phyloP scores from a whole-genome alignment of 2,329 filamentous ascomycete genomes.

The Exserohilum turcica region DNA sequence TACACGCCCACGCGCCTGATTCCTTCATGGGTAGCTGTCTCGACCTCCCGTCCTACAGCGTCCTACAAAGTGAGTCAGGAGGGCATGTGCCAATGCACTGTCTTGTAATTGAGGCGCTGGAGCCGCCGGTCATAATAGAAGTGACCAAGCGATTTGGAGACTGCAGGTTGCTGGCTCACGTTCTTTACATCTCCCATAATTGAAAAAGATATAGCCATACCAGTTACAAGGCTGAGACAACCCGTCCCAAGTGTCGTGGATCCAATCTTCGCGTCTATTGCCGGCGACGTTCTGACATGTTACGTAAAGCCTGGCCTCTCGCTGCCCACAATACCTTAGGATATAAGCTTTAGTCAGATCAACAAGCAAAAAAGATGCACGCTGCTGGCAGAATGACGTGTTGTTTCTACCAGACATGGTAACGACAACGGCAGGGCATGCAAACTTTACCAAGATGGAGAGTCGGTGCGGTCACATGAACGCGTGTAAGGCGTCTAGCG shows the following conservation, averaged over 20 bases:
- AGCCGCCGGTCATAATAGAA: not conserved
- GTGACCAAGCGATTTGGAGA: not conserved
- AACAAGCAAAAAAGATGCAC: not conserved
- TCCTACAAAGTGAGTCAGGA: not conserved
- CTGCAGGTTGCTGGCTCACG: no score
- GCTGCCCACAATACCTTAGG: not conserved
- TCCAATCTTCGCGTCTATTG: not conserved
- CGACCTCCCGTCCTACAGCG: not conserved
- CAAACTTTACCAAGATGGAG: conserved; percentile 1
- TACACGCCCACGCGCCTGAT: no score
- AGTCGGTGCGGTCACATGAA: conserved; percentile 11
- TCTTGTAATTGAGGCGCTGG: not conserved
- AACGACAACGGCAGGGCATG: not conserved
- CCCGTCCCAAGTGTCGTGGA: not conserved
- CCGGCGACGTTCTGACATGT: not conserved
- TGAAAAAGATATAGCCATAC: not conserved
- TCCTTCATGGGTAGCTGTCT: no score
- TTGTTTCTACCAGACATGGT: not conserved
- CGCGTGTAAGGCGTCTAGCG: conserved; percentile 20
- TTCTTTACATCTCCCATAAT: not conserved
- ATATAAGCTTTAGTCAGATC: not conserved
- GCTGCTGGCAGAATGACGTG: not conserved
- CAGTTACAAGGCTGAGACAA: not conserved
- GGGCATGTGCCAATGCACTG: not conserved
- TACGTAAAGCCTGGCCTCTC: not conserved